These are phyloP conservation scores for Alternaria ethzedia DNA, from an alignment of 2,329 filamentous ascomycete species.

Conservation along the genomic window DNA sequence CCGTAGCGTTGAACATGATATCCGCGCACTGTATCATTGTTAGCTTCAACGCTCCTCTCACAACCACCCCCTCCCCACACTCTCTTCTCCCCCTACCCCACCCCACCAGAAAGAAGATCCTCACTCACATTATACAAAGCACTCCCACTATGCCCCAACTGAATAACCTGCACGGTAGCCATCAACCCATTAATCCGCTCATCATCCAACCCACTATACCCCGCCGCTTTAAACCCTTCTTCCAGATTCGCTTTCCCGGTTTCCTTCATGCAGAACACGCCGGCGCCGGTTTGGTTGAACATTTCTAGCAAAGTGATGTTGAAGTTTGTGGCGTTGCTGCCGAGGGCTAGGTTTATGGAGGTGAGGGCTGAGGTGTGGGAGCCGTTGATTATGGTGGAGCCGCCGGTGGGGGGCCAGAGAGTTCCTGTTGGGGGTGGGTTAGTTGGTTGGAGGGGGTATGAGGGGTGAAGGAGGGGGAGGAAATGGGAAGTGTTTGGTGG, in stretches of 20 bases:
- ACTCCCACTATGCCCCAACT: conserved; percentile 49
- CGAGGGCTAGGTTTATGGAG: conserved; percentile 56
- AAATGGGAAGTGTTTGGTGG: no score
- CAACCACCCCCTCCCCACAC: no score
- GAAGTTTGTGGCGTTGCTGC: conserved; percentile 50
- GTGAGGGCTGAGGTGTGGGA: conserved; percentile 54
- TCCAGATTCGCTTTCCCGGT: conserved; percentile 35
- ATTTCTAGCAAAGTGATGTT: conserved; percentile 53
- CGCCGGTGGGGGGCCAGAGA: conserved; percentile 54
- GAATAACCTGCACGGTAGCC: conserved; percentile 55
- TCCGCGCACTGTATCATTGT: conserved; percentile 50
- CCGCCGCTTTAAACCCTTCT: conserved; percentile 30
- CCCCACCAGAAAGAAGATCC: no score
- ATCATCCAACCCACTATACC: conserved; percentile 27
- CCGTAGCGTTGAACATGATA: conserved; percentile 51
- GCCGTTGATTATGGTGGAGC: conserved; percentile 51
- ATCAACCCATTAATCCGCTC: conserved; percentile 46
- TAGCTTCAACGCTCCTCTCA: no score
- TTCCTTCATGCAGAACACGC: conserved; percentile 55
- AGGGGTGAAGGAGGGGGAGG: no score
- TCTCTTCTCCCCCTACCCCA: no score
- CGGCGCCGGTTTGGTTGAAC: conserved; percentile 59
- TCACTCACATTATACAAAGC: conserved; percentile 52
- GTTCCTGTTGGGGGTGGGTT: conserved; percentile 20
- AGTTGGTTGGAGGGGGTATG: neutral